These are phyloP conservation scores for Priceomyces melissophilus DNA, from an alignment of 805 yeast genomes.

Conservation along the genomic window DNA sequence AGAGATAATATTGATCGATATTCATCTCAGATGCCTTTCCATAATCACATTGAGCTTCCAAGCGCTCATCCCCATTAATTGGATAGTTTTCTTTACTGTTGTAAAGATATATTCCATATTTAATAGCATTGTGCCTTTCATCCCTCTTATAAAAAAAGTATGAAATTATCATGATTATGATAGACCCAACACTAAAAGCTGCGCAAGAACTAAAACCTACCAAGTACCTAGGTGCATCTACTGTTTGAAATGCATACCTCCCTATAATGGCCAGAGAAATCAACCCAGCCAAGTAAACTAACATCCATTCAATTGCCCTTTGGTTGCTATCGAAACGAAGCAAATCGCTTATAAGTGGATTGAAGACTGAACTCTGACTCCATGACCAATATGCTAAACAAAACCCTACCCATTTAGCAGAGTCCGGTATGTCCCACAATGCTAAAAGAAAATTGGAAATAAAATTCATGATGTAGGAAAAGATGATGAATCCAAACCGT, in stretches of 20 bases:
- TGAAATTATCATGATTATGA: conserved; percentile 19
- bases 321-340: conserved; percentile 17
- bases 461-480: conserved; percentile 17
- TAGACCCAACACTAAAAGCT: conserved; percentile 25
- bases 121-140: conserved; percentile 43
- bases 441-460: conserved; percentile 16
- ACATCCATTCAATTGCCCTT: conserved; percentile 19
- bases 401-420: conserved; percentile 20
- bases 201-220: conserved; percentile 15
- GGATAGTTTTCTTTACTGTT: conserved; percentile 27
- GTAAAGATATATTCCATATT: conserved; percentile 48
- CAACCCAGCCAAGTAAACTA: conserved; percentile 15
- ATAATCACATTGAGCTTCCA: no score
- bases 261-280: conserved; percentile 33
- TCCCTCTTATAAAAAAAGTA: conserved; percentile 41
- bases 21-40: no score
- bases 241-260: conserved; percentile 33
- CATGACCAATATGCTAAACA: conserved; percentile 17
- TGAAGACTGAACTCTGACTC: conserved; percentile 18
- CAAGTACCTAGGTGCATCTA: conserved; percentile 12
- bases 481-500: conserved; percentile 17
- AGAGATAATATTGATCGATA: no score
- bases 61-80: no score
- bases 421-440: conserved; percentile 17
- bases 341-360: conserved; percentile 18